Evolutionary conservation across 2,329 filamentous ascomycete species (phyloP), one percentile per base, ranked within the genome.

Genomic region (Cephalotrichum gorgonifer): DNA sequence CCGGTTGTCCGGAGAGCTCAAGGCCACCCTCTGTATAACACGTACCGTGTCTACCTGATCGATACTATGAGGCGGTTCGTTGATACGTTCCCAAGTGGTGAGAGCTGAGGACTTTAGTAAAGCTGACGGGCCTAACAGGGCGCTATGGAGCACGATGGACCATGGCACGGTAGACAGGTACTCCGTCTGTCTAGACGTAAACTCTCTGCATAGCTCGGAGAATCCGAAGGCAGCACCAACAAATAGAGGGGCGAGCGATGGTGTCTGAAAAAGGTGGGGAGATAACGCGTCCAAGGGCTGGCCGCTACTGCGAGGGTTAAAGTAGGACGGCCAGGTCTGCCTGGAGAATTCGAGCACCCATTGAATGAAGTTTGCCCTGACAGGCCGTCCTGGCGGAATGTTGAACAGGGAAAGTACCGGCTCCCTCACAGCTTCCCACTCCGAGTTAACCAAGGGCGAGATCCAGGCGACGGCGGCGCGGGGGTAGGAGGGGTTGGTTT

Each of bases 211-310:
- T 15, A 49, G 28, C 28, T 27, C 41, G 3, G 39, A n/a, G 7
- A 49, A 41, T 5, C 47, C 47, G 14, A 49, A 23, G 8, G 47
- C 27, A 28, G 47, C 47, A 8, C 41, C 47, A 25, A 49, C 17
- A 6, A 23, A 23, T n/a, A 42, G 30, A 9, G 47, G 28, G 8
- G 15, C 20, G 14, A 25, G 22, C 23, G 22, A 20, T 44, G 17
- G 22, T 22, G 22, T 26, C 41, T 28, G 11, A 25, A 17, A 15
- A 44, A 20, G 14, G 23, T 12, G 20, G 11, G n/a, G n/a, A n/a
- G n/a, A 11, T 7, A 44, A 17, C 12, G 28, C 14, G 17, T 39
- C 4, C 11, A 44, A 25, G 27, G 41, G 3, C 12, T 42, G 39
- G 28, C 22, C 38, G 39, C 27, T 22, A 4, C 14, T 9, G 20